Evolutionary conservation across 2,329 filamentous ascomycete genomes (phyloP).

Genomic region (Aplosporella prunicola): DNA sequence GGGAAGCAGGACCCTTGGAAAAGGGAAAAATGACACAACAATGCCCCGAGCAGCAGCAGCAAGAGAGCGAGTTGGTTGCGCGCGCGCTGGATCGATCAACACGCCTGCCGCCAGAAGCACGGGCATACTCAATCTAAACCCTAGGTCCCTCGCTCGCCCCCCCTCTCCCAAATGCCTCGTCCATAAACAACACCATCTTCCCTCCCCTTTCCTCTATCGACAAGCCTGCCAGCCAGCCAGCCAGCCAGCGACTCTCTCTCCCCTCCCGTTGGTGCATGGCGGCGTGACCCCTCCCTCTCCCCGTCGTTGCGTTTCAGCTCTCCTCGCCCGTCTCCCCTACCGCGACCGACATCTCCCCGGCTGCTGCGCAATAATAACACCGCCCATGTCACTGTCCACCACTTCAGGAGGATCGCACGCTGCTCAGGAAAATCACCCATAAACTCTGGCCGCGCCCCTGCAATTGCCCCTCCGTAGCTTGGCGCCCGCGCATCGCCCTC

Average conservation of each 20-base stretch:
- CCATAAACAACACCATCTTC: constrained; percentile 4
- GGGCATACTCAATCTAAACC: constrained; percentile 7
- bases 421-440: background rate
- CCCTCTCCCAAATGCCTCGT: constrained; percentile 3
- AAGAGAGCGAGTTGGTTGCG: too few relatives aligned
- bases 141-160: constrained; percentile 2
- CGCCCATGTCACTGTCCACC: constrained; percentile 4
- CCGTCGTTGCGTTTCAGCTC: constrained; percentile 11
- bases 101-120: constrained; percentile 6
- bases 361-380: constrained; percentile 4
- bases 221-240: too few relatives aligned
- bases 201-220: too few relatives aligned
- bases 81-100: constrained; percentile 3
- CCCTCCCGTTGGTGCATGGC: constrained; percentile 10
- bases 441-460: background rate
- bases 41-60: too few relatives aligned
- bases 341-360: constrained; percentile 3
- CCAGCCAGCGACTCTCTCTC: constrained; percentile 2
- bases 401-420: constrained; percentile 3
- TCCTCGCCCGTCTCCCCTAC: constrained; percentile 9
- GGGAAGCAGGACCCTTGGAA: too few relatives aligned
- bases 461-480: background rate
- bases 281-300: constrained; percentile 10
- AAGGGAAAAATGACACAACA: too few relatives aligned
- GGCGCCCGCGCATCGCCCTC: background rate